Conservation (phyloP, 441 rosid species). For the Arabidopsis lyrata region DNA sequence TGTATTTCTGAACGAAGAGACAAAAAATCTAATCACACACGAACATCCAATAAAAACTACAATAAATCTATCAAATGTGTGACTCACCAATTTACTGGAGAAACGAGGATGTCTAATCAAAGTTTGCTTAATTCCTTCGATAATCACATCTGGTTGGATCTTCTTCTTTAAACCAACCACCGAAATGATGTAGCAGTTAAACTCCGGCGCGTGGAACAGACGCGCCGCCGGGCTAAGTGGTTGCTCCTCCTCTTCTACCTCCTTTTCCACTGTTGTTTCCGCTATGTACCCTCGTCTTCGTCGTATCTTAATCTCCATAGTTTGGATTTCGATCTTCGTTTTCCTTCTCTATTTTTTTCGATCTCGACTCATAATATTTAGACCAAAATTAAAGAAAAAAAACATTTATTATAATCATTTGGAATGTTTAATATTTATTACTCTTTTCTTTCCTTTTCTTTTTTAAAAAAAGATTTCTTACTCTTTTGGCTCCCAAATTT, state of each 20-base stretch:
- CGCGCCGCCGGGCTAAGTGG: slow-evolving; percentile 65
- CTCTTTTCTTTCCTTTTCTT: not conserved
- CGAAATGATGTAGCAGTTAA: slow-evolving; percentile 60
- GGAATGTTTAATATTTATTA: not conserved
- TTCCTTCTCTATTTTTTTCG: not conserved
- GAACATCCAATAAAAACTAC: too few relatives aligned
- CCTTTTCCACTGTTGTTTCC: slow-evolving; percentile 1
- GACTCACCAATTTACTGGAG: slow-evolving; percentile 59
- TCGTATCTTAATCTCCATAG: slow-evolving; percentile 32
- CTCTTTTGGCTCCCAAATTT: not conserved
- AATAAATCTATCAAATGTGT: too few relatives aligned
- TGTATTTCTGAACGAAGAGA: too few relatives aligned
- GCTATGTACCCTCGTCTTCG: not conserved
- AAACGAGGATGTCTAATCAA: slow-evolving; percentile 74
- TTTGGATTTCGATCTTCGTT: not conserved
- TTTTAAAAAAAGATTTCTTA: not conserved
- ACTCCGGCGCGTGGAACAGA: slow-evolving; percentile 58
- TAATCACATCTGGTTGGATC: slow-evolving; percentile 49
- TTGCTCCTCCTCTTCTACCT: slow-evolving; percentile 27
- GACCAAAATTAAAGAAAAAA: too few relatives aligned
- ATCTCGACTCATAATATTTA: not conserved
- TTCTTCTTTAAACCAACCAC: slow-evolving; percentile 55
- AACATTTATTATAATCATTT: not conserved
- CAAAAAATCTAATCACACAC: too few relatives aligned
- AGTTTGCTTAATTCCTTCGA: slow-evolving; percentile 51